phyloP scores from a whole-genome alignment of 2,329 filamentous ascomycete species.

The Fusarium sp. region DNA sequence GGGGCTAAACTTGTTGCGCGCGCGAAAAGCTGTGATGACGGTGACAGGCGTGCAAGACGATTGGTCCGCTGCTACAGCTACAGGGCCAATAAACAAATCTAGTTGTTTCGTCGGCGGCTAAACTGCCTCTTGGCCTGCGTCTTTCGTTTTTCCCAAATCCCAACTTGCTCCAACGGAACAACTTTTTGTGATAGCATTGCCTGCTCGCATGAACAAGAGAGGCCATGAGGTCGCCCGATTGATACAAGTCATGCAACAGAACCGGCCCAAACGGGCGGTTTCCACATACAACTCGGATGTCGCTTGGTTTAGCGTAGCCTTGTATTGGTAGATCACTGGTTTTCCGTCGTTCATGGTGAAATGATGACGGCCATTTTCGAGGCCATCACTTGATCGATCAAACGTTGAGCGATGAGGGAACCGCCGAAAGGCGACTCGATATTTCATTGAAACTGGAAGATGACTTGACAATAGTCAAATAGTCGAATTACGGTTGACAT shows the following conservation, averaged over 20 bases:
- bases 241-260: constrained; percentile 45
- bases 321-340: constrained; percentile 18
- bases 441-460: background rate
- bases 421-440: constrained; percentile 12
- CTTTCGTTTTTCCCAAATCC: background rate
- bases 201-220: constrained; percentile 41
- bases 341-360: constrained; percentile 18
- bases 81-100: constrained; percentile 39
- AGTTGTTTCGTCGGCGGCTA: constrained; percentile 47
- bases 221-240: constrained; percentile 41
- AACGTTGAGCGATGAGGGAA: constrained; percentile 21
- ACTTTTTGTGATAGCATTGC: constrained; percentile 43
- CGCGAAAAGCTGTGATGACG: constrained; percentile 52
- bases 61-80: constrained; percentile 39
- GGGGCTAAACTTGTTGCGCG: constrained; percentile 52
- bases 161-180: constrained; percentile 15
- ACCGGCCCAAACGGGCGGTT: constrained; percentile 29
- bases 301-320: constrained; percentile 14
- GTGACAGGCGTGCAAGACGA: constrained; percentile 42
- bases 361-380: constrained; percentile 17
- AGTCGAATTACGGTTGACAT: background rate
- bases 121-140: constrained; percentile 38
- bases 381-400: constrained; percentile 38
- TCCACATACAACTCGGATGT: constrained; percentile 25
- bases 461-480: background rate